These are phyloP conservation scores for Eucalyptus pauciflora DNA, from an alignment of 345 rosid genomes.

Conservation along the genomic window DNA sequence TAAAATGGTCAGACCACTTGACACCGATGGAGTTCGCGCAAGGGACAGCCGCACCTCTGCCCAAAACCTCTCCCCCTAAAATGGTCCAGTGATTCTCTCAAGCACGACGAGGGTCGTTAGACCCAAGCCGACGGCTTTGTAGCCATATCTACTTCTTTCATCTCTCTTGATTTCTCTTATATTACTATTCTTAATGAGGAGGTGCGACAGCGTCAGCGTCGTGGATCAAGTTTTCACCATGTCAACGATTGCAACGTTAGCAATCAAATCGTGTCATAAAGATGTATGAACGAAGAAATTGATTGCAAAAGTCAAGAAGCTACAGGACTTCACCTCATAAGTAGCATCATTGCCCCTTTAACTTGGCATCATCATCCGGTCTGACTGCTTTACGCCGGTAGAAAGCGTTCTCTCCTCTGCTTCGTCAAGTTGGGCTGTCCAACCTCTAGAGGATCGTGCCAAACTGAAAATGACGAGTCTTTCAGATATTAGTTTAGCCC, in stretches of 20 bases:
- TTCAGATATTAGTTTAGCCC: no score
- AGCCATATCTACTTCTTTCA: no score
- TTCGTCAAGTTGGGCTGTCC: no score
- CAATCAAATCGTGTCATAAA: not conserved
- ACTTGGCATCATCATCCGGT: not conserved
- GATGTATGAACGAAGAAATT: not conserved
- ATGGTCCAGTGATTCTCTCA: not conserved
- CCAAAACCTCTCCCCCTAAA: not conserved
- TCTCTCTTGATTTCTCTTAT: no score
- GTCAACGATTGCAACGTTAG: not conserved
- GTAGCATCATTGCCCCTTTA: not conserved
- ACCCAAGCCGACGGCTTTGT: no score
- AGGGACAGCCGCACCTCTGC: not conserved
- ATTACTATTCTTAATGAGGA: no score
- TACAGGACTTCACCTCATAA: not conserved
- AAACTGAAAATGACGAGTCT: no score
- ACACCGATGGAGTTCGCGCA: accelerated
- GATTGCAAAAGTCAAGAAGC: not conserved
- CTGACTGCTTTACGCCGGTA: no score
- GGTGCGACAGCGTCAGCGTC: not conserved
- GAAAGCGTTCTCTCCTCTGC: no score
- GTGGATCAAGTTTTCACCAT: not conserved
- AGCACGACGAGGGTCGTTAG: not conserved
- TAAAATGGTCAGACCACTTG: not conserved
- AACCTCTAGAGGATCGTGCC: no score